Evolutionary conservation across 169 alveolate genomes (phyloP).

Genomic region (Toxoplasma gondii): DNA sequence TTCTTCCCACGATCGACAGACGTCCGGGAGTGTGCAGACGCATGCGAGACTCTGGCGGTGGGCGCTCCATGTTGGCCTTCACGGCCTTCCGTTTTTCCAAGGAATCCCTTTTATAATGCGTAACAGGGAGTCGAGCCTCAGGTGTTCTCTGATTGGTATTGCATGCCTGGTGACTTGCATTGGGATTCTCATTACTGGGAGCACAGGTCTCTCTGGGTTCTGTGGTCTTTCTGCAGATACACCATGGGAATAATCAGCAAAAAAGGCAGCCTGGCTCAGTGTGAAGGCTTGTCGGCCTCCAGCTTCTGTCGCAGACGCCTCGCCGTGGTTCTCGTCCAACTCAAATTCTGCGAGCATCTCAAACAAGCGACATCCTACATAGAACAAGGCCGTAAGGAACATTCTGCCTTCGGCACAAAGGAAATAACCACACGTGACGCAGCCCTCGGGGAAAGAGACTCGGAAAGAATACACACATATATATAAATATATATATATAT

Average conservation of each 20-base stretch:
- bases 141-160: no score
- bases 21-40: no score
- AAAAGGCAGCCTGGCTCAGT: constrained; percentile 87
- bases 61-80: no score
- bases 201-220: neutral
- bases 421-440: neutral
- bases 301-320: constrained; percentile 97
- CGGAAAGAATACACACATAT: neutral
- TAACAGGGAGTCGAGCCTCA: no score
- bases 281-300: constrained; percentile 94
- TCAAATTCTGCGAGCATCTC: constrained; percentile 92
- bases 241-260: constrained; percentile 94
- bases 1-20: no score
- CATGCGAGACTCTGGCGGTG: no score
- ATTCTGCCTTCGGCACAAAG: neutral
- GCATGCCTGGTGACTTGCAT: no score
- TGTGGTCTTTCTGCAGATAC: constrained; percentile 62
- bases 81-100: no score
- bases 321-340: constrained; percentile 93
- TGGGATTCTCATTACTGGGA: neutral
- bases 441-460: neutral
- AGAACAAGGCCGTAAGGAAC: constrained; percentile 93
- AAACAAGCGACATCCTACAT: constrained; percentile 94
- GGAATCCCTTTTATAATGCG: no score
- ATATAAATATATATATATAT: neutral